A percentile compares a stretch with the other conserved stretches of the same genome.
phyloP scores from a whole-genome alignment of 768 basidiomycete species.

The Brasilioporus rufonigricans region DNA sequence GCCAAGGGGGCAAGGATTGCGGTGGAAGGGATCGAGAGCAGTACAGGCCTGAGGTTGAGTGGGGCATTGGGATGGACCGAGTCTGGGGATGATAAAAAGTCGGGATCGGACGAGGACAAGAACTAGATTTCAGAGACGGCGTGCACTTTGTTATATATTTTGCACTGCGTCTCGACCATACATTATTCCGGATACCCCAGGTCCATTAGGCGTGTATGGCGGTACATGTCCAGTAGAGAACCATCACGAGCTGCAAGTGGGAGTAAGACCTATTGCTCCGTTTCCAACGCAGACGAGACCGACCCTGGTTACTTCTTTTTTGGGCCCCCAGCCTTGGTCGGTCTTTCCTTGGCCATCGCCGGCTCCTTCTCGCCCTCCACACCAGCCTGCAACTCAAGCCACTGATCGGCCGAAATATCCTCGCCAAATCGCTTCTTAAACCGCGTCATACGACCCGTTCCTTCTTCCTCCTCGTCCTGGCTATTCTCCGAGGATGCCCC shows the following conservation, averaged over 20 bases:
- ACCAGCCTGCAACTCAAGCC: constrained; percentile 25
- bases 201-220: neutral
- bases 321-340: constrained; percentile 7
- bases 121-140: constrained; percentile 12
- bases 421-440: constrained; percentile 74
- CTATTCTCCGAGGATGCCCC: constrained; percentile 44
- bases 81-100: constrained; percentile 10
- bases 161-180: neutral
- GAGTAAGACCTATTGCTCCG: neutral
- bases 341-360: constrained; percentile 22
- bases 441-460: constrained; percentile 75
- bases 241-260: neutral
- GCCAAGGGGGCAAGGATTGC: constrained; percentile 43
- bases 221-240: neutral
- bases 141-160: no score
- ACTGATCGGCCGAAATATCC: constrained; percentile 37
- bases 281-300: neutral
- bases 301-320: constrained; percentile 22
- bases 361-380: constrained; percentile 30
- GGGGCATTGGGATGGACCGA: constrained; percentile 52
- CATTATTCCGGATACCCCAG: neutral
- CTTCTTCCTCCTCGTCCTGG: constrained; percentile 65
- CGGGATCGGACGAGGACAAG: constrained; percentile 15
- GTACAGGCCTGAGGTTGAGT: constrained; percentile 70
- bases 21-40: constrained; percentile 58